A percentile compares a stretch with the other conserved stretches of the same genome.
These are phyloP conservation scores for Collybiopsis confluens DNA, from an alignment of 768 basidiomycete species.

Conservation along the genomic window DNA sequence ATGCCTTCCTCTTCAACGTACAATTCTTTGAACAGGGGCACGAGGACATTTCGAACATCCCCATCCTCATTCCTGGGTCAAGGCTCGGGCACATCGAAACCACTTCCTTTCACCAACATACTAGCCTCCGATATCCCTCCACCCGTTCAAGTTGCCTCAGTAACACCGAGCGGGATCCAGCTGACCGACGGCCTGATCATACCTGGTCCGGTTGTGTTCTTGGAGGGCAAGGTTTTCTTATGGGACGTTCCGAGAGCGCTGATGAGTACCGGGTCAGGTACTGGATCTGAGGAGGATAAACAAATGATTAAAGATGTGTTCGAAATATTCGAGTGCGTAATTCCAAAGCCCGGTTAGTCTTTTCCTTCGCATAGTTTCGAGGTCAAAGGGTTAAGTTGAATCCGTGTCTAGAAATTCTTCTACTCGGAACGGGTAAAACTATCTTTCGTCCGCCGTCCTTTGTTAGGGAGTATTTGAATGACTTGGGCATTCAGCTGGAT, in stretches of 20 bases:
- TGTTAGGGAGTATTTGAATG: conserved; percentile 63
- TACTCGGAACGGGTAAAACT: conserved; percentile 81
- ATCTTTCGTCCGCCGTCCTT: conserved; percentile 65
- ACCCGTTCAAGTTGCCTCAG: conserved; percentile 66
- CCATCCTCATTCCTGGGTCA: too few species aligned
- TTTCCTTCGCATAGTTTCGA: too few species aligned
- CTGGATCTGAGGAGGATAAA: conserved; percentile 62
- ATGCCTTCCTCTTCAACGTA: too few species aligned
- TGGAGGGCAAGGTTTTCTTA: conserved; percentile 81
- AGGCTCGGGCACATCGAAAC: background rate
- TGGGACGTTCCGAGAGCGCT: conserved; percentile 75
- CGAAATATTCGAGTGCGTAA: conserved; percentile 73
- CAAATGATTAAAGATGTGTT: conserved; percentile 31
- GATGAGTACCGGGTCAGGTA: conserved; percentile 41
- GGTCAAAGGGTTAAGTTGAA: too few species aligned
- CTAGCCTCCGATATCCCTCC: conserved; percentile 67
- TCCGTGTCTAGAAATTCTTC: conserved; percentile 81
- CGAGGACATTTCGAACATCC: too few species aligned
- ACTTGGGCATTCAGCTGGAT: conserved; percentile 83
- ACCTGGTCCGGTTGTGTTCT: conserved; percentile 74
- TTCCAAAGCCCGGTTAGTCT: conserved; percentile 79
- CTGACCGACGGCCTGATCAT: conserved; percentile 78
- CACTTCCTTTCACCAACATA: conserved; percentile 57
- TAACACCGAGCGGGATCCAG: conserved; percentile 59
- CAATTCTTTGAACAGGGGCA: too few species aligned